Base-by-base conservation (phyloP, 2,329 filamentous ascomycete genomes). In the Clonostachys rhizophaga region DNA sequence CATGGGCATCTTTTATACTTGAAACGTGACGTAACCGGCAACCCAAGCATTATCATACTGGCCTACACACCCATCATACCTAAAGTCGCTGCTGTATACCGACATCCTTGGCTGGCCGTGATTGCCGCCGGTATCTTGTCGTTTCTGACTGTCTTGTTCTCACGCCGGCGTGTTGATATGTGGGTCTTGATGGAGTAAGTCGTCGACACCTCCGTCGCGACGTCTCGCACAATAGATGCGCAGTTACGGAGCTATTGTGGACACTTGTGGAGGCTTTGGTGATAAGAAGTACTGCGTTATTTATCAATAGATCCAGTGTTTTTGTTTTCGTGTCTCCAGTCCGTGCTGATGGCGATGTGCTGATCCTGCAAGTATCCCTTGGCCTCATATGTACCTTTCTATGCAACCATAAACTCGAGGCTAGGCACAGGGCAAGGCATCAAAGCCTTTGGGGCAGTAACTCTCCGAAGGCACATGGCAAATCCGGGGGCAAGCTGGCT, bases 271-370 rank as follows among this genome's bases (percentile, higher is more conserved):
- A 54, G 49, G 55, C 51, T 40, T 42, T 51, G 40, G 48, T 52
- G 55, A 61, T 59, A 57, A 59, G 53, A 47, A 49, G 47, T 42
- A 41, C 50, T 60, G 59, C 57, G 59, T 55, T 52, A 63, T 63
- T 62, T 58, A 57, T 53, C 54, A 56, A 46, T 37, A 46, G 50
- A 49, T n/a, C 54, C 58, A 53, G 61, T 54, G 57, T 37, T 55
- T 58, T 54, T 48, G 40, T 55, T 57, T 54, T 55, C 52, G 52
- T 55, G 54, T 55, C 52, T 57, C 54, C 56, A 57, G 55, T 42
- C 12, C 37, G n/a, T 42, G 24, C 24, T 30, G 24, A 30, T 30
- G 24, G 24, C 24, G 24, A 30, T 30, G 6, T 30, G 24, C 24
- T 30, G 17, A 40, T 40, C n/a, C n/a, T 18, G 17, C n/a, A n/a